A percentile compares a stretch with the other conserved stretches of the same genome.
phyloP scores from a whole-genome alignment of 805 yeast species.

The Cyberlindnera amylophila region DNA sequence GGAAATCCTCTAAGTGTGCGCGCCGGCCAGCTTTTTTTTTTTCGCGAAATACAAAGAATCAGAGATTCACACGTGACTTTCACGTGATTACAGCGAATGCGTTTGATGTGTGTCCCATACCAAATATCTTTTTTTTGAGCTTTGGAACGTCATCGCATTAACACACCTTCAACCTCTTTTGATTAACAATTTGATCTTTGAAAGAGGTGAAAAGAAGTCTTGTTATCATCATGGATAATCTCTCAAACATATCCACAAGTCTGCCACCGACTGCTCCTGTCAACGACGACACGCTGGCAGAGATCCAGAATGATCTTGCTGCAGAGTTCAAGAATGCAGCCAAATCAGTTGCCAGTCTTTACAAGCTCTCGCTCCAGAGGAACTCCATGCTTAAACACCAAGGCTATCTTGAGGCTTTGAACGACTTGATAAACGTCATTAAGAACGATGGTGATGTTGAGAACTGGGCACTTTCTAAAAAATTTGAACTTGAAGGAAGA shows the following conservation, averaged over 20 bases:
- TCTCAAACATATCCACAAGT: constrained; percentile 54
- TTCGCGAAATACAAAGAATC: too few species aligned
- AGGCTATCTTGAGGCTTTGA: constrained; percentile 61
- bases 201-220: too few species aligned
- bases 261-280: constrained; percentile 52
- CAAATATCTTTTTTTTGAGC: neutral
- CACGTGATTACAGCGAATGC: neutral
- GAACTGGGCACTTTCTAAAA: constrained; percentile 47
- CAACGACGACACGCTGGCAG: constrained; percentile 42
- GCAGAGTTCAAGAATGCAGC: constrained; percentile 71
- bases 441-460: constrained; percentile 40
- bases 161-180: too few species aligned
- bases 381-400: constrained; percentile 42
- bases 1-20: constrained; percentile 1
- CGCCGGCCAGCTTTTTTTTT: too few species aligned
- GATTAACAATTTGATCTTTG: too few species aligned
- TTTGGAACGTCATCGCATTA: too few species aligned
- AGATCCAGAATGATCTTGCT: constrained; percentile 49
- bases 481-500: constrained; percentile 37
- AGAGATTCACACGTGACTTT: neutral
- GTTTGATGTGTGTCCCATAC: neutral
- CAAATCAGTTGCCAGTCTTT: constrained; percentile 62
- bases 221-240: constrained; percentile 55
- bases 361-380: constrained; percentile 51
- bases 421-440: constrained; percentile 47